Percentiles rank a stretch among this genome's conserved stretches.
Evolutionary conservation across 208 protist species (phyloP).

Genomic region (Leishmania aethiopica): DNA sequence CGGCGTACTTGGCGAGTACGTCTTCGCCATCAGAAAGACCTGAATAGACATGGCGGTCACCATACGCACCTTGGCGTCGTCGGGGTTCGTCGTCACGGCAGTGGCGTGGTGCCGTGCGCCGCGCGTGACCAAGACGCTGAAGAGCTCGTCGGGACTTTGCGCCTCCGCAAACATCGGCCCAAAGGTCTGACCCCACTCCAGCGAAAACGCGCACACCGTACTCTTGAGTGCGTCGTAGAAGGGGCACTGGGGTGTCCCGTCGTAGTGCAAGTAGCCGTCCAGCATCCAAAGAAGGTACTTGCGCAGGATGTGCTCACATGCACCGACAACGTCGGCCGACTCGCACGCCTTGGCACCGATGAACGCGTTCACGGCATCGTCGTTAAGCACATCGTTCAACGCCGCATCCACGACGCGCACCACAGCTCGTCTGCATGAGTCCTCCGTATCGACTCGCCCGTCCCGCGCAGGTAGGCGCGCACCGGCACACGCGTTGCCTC

Average conservation of each 20-base stretch:
- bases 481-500: conserved; percentile 29
- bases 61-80: background rate
- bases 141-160: background rate
- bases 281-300: conserved; percentile 24
- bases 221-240: conserved; percentile 28
- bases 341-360: conserved; percentile 13
- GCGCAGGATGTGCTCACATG: background rate
- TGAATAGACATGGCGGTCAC: conserved; percentile 2
- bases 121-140: background rate
- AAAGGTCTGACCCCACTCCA: conserved; percentile 20
- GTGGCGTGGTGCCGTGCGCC: background rate
- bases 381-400: conserved; percentile 11
- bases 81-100: background rate
- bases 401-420: conserved; percentile 3
- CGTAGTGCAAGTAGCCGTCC: conserved; percentile 31
- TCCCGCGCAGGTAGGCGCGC: conserved; percentile 14
- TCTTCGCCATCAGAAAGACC: conserved; percentile 2
- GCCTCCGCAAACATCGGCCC: background rate
- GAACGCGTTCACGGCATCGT: conserved; percentile 20
- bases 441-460: conserved; percentile 20
- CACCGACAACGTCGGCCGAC: conserved; percentile 6
- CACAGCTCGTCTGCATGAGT: conserved; percentile 7
- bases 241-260: conserved; percentile 17
- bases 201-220: conserved; percentile 13
- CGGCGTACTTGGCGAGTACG: background rate